Conservation (phyloP, 1,284 basidiomycete species). For the Boletus semigastroideus region DNA sequence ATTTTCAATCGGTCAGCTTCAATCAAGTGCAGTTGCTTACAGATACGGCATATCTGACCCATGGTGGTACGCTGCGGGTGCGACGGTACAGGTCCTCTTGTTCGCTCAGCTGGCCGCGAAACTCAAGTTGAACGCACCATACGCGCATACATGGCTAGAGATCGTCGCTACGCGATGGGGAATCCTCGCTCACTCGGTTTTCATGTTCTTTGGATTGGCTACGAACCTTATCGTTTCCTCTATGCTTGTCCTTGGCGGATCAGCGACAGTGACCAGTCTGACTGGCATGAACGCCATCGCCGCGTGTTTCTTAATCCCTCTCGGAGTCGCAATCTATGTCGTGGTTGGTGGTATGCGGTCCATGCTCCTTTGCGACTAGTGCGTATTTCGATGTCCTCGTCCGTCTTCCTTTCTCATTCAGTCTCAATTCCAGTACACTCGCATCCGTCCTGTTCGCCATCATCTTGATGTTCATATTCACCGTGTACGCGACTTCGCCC, state of each 20-base stretch:
- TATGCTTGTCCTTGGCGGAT: conserved; percentile 64
- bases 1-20: conserved; percentile 42
- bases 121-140: conserved; percentile 70
- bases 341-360: conserved; percentile 65
- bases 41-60: conserved; percentile 76
- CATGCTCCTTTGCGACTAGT: conserved; percentile 61
- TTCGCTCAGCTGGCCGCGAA: conserved; percentile 75
- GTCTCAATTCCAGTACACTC: conserved; percentile 55
- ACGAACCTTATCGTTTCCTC: conserved; percentile 78
- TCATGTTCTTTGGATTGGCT: conserved; percentile 77
- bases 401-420: conserved; percentile 26
- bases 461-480: conserved; percentile 68
- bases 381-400: conserved; percentile 22
- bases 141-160: conserved; percentile 58
- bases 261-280: conserved; percentile 75
- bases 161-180: conserved; percentile 74
- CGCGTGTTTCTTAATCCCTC: conserved; percentile 75
- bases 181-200: conserved; percentile 66
- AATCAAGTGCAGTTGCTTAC: conserved; percentile 82
- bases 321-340: conserved; percentile 60
- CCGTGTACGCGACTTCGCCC: conserved; percentile 74
- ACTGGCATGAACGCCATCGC: conserved; percentile 85
- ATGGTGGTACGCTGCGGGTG: conserved; percentile 73
- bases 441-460: conserved; percentile 82
- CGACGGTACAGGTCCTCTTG: conserved; percentile 70